Evolutionary conservation across 768 basidiomycete species (phyloP).

Genomic region (Trametes meyenii): DNA sequence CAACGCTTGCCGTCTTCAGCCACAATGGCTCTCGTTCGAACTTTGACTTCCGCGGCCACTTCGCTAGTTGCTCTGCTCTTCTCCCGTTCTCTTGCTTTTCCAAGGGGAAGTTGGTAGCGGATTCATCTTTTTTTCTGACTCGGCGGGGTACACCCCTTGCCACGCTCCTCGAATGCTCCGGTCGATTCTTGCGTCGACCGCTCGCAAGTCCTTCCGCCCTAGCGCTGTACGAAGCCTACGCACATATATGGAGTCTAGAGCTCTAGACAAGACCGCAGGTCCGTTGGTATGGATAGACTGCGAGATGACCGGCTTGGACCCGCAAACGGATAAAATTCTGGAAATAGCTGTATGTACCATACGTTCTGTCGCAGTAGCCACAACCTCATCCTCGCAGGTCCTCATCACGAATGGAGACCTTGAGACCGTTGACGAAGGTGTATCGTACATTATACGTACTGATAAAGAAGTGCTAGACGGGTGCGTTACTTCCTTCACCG

Average conservation of each 20-base stretch:
- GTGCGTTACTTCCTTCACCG: slow-evolving; percentile 44
- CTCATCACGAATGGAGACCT: slow-evolving; percentile 88
- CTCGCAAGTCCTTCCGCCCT: slow-evolving; percentile 10
- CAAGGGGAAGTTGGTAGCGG: no score
- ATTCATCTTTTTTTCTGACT: not conserved
- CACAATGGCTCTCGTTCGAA: no score
- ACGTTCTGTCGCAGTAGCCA: not conserved
- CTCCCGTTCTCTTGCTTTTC: no score
- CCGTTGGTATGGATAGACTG: slow-evolving; percentile 87
- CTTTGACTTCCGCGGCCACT: no score
- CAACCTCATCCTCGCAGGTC: slow-evolving; percentile 50
- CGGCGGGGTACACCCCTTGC: not conserved
- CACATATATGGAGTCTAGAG: slow-evolving; percentile 20
- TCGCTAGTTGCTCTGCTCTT: no score
- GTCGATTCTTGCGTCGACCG: not conserved
- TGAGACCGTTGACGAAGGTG: slow-evolving; percentile 77
- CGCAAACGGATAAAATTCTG: slow-evolving; percentile 66
- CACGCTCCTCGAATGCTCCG: not conserved
- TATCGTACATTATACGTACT: slow-evolving; percentile 74
- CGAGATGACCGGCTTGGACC: slow-evolving; percentile 83
- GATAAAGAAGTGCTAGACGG: slow-evolving; percentile 69
- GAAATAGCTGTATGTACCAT: slow-evolving; percentile 69
- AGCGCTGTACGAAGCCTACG: slow-evolving; percentile 2
- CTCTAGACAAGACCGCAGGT: slow-evolving; percentile 54
- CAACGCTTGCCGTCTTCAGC: no score